phyloP scores from a whole-genome alignment of 2,329 filamentous ascomycete genomes.

The Monilinia polystroma region DNA sequence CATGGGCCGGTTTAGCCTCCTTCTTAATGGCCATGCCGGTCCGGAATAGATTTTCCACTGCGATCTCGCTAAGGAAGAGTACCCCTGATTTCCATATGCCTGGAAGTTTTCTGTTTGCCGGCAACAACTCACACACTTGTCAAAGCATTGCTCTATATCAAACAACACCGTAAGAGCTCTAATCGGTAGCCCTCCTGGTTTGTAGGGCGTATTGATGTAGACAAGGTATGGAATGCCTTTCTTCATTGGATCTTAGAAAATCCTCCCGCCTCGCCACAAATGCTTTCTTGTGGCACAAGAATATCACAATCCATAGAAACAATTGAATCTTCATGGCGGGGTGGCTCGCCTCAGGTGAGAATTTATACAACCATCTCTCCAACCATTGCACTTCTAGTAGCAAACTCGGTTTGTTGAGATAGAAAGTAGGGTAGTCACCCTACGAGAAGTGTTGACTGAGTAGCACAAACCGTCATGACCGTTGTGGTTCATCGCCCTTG shows the following conservation, averaged over 20 bases:
- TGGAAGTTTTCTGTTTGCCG: neutral
- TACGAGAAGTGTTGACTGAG: no score
- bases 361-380: neutral
- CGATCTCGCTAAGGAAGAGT: neutral
- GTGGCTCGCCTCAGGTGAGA: no score
- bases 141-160: neutral
- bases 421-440: neutral
- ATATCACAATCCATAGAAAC: neutral
- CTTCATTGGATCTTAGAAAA: neutral
- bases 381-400: no score
- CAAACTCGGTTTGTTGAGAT: neutral
- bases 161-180: neutral
- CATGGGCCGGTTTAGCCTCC: neutral
- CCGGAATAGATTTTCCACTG: neutral
- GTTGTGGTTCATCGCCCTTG: neutral
- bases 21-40: neutral
- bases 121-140: neutral
- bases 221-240: neutral
- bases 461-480: neutral
- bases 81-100: neutral
- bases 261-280: neutral
- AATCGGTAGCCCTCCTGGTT: neutral
- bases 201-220: neutral
- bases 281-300: neutral
- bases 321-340: neutral